phyloP scores from a whole-genome alignment of 225 moss, liverwort and hornwort species.

The Anthoceros angustus region DNA sequence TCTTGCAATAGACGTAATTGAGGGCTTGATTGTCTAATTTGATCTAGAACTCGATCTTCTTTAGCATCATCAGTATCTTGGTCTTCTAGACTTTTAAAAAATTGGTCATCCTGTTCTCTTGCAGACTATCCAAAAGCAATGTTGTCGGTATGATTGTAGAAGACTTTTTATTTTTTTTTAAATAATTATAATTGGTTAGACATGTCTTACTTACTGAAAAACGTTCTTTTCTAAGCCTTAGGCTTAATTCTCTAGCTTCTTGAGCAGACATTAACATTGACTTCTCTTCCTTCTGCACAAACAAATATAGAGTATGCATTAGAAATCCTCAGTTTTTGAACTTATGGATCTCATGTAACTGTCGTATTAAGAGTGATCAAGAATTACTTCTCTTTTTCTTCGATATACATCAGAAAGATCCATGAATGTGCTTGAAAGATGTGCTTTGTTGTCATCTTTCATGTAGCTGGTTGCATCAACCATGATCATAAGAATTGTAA shows the following conservation, averaged over 20 bases:
- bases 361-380: neutral
- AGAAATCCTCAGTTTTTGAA: neutral
- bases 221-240: neutral
- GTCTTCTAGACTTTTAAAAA: neutral
- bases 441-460: neutral
- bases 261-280: neutral
- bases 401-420: neutral
- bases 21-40: neutral
- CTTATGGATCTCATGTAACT: neutral
- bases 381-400: neutral
- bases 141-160: neutral
- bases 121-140: neutral
- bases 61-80: neutral
- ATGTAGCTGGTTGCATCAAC: neutral
- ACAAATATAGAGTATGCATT: neutral
- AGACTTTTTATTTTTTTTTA: neutral
- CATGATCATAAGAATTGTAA: neutral
- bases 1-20: neutral
- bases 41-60: neutral
- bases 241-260: neutral
- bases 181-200: neutral
- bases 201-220: neutral
- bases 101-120: neutral
- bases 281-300: neutral
- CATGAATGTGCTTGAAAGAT: slow-evolving; percentile 1